These are phyloP conservation scores for Lipomyces starkeyi DNA, from an alignment of 805 yeast species.

Conservation along the genomic window DNA sequence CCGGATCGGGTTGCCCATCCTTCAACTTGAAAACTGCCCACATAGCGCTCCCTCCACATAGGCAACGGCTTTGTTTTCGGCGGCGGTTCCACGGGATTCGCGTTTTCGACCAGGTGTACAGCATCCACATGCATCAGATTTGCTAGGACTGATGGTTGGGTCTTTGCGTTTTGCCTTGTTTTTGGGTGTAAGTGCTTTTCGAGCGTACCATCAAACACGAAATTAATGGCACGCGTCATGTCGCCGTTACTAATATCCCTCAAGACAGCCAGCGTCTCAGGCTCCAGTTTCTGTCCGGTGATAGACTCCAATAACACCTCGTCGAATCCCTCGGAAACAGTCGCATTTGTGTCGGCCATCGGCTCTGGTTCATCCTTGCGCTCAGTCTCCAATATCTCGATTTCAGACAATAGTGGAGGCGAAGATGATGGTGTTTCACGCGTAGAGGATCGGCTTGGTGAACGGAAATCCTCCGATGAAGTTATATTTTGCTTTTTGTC, in stretches of 20 bases:
- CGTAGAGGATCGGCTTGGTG: not conserved
- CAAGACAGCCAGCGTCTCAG: conserved; percentile 12
- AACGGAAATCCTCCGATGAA: not conserved
- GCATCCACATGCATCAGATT: not conserved
- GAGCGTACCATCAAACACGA: conserved; percentile 28
- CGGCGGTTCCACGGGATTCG: not conserved
- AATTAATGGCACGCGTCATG: conserved; percentile 30
- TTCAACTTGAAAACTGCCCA: conserved; percentile 49
- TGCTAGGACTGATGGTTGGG: not conserved
- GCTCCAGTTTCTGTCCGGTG: conserved; percentile 9
- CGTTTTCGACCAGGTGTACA: not conserved
- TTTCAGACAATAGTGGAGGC: conserved; percentile 14
- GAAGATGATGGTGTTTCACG: conserved; percentile 34
- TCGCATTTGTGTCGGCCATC: not conserved
- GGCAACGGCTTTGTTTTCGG: not conserved
- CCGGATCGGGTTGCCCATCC: conserved; percentile 50
- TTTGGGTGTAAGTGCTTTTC: conserved; percentile 7
- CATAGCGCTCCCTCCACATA: conserved; percentile 38
- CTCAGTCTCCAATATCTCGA: not conserved
- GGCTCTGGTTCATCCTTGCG: conserved; percentile 2
- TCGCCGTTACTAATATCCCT: conserved; percentile 26
- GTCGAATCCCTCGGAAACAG: conserved; percentile 12
- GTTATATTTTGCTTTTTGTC: not conserved
- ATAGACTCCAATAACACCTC: conserved; percentile 21
- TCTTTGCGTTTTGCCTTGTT: not conserved